phyloP scores from a whole-genome alignment of 192 early-diverging fungal species.

The Haplosporangium gracile region DNA sequence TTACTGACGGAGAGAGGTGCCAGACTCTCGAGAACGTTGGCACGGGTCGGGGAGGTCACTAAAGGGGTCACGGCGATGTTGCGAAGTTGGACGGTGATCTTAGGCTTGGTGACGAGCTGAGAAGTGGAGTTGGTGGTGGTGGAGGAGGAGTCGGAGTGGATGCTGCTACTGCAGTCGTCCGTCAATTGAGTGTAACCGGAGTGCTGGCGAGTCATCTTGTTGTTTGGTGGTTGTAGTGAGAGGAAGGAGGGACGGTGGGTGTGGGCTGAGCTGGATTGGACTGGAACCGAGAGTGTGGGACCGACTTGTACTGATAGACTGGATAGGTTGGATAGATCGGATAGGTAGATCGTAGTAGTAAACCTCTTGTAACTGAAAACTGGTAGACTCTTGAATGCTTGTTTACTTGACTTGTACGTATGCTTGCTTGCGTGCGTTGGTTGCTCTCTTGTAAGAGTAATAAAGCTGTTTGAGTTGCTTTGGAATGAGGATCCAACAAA shows the following conservation, averaged over 20 bases:
- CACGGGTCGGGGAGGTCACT: background rate
- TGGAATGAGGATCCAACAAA: background rate
- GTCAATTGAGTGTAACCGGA: background rate
- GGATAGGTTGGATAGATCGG: background rate
- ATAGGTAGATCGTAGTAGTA: background rate
- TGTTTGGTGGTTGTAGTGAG: background rate
- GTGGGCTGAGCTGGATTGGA: background rate
- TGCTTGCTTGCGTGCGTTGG: background rate
- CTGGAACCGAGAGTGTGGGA: background rate
- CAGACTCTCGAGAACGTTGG: constrained; percentile 17
- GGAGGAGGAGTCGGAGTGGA: background rate
- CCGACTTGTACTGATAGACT: background rate
- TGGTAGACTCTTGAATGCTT: background rate
- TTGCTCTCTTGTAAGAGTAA: background rate
- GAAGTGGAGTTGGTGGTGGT: background rate
- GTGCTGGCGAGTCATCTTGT: background rate
- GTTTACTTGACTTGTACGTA: background rate
- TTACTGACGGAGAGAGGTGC: constrained; percentile 14
- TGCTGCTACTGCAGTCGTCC: background rate
- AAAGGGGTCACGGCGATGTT: constrained; percentile 23
- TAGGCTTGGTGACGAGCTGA: background rate
- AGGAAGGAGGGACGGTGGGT: background rate
- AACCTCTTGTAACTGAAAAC: background rate
- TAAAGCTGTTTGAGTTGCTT: background rate
- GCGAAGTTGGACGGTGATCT: constrained; percentile 15